Base-by-base conservation (phyloP, 2,329 filamentous ascomycete species). In the Trichophyton schoenleinii region DNA sequence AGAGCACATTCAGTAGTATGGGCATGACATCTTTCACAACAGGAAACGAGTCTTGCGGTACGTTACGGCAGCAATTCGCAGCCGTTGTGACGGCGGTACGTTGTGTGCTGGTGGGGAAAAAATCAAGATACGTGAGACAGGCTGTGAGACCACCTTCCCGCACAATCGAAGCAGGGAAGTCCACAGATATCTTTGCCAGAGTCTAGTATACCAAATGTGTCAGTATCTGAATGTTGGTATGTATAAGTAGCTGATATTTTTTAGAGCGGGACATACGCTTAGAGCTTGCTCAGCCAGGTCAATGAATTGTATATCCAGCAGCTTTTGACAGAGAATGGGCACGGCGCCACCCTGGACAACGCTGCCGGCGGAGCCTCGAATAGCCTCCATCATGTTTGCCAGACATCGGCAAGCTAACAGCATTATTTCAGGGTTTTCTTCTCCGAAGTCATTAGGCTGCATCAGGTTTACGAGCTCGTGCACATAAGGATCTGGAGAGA, bases 331-430 rank as follows among this genome's bases (percentile, higher is more conserved):
- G 28, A 99, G 79, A 11, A 99, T 86, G 1, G 94, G 91, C 3
- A 99, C 94, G 38, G 94, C 94, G 58, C 91, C 90, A n/a, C 91
- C 92, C 71, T 97, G 97, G 3, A 97, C 94, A 13, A 99, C 91
- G 71, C 95, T 96, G 11, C 91, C 89, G 57, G 94, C 94, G 62
- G 92, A 92, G 38, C 90, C 87, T 20, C 94, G 91, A 34, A 99
- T 78, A 28, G 92, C 95, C 73, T 99, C 94, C 94, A 99, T 99
- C 61, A 99, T 75, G 72, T 99, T 97, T 63, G 94, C 94, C 68
- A 99, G 82, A 73, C 90, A 97, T 63, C 95, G 88, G 71, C 94
- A 99, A 20, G 94, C 92, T 63, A 97, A 81, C 11, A 99, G 85
- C 92, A 97, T 97, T 64, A 97, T 89, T 73, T 99, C 94, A 0